A percentile compares a stretch with the other conserved stretches of the same genome.
Evolutionary conservation across 2,329 filamentous ascomycete genomes (phyloP).

Genomic region (Penicillium sp.): DNA sequence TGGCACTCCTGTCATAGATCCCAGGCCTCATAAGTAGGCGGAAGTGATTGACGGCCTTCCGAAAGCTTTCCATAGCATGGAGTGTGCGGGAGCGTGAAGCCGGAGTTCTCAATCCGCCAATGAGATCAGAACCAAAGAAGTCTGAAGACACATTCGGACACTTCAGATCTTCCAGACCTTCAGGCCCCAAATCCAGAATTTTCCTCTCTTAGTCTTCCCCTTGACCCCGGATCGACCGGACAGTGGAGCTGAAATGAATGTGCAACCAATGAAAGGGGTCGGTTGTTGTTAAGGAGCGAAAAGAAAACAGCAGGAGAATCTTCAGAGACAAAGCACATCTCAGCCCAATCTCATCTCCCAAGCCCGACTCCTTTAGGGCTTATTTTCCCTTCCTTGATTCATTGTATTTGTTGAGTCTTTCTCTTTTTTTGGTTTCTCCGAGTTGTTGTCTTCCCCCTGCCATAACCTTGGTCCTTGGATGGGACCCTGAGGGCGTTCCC

Average conservation of each 20-base stretch:
- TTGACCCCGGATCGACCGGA: slow-evolving; percentile 27
- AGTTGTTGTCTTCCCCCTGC: not conserved
- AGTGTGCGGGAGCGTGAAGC: not conserved
- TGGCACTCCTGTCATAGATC: not conserved
- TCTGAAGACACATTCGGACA: too few species aligned
- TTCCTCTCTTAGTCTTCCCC: not conserved
- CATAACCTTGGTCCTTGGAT: not conserved
- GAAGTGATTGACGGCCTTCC: not conserved
- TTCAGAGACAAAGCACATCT: not conserved
- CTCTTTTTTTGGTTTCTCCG: slow-evolving; percentile 1
- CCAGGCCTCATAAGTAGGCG: not conserved
- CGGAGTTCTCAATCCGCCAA: slow-evolving; percentile 23
- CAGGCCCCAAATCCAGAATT: not conserved
- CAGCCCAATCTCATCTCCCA: not conserved
- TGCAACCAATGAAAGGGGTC: slow-evolving; percentile 17
- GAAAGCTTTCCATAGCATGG: not conserved
- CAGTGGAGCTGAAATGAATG: slow-evolving; percentile 17
- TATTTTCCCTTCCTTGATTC: not conserved
- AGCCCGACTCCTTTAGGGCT: slow-evolving; percentile 1
- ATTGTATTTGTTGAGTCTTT: not conserved
- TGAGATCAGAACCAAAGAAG: not conserved
- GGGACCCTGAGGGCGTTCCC: not conserved
- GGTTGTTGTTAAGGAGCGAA: not conserved
- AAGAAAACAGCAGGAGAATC: not conserved
- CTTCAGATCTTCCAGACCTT: not conserved